Evolutionary conservation across 768 basidiomycete genomes (phyloP).

Genomic region (Exidia glandulosa): DNA sequence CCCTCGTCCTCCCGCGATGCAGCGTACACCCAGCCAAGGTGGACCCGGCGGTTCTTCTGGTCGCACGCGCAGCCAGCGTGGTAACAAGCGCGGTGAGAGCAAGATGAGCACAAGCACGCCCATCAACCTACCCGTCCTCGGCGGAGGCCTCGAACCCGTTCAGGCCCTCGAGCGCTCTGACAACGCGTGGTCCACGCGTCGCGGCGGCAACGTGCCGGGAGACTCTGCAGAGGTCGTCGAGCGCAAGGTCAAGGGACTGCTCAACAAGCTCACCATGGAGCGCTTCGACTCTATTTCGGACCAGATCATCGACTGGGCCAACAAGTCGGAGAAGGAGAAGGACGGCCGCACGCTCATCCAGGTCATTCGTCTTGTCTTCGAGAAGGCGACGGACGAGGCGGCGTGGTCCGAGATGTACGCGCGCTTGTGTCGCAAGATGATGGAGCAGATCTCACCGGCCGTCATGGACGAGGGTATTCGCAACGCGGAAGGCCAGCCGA

Average conservation of each 20-base stretch:
- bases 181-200: conserved; percentile 67
- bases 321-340: conserved; percentile 84
- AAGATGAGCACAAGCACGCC: conserved; percentile 30
- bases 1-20: conserved; percentile 31
- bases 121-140: conserved; percentile 7
- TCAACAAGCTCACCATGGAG: conserved; percentile 96
- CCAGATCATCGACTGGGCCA: conserved; percentile 92
- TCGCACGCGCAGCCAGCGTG: conserved; percentile 72
- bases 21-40: conserved; percentile 44
- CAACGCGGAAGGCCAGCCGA: conserved; percentile 73
- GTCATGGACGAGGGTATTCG: conserved; percentile 84
- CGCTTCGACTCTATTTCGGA: conserved; percentile 92
- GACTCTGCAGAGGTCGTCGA: conserved; percentile 82
- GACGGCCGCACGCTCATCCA: conserved; percentile 91
- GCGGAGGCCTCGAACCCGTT: conserved; percentile 42
- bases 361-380: conserved; percentile 92
- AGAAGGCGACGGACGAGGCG: conserved; percentile 94
- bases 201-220: conserved; percentile 27
- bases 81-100: conserved; percentile 57
- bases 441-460: conserved; percentile 81
- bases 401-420: conserved; percentile 98
- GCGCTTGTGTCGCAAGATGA: conserved; percentile 86
- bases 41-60: conserved; percentile 34
- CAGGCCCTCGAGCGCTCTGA: conserved; percentile 67
- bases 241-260: conserved; percentile 80